Percentiles rank a stretch among this genome's conserved stretches.
phyloP scores from a whole-genome alignment of 2,329 filamentous ascomycete genomes.

The Teratosphaeria nubilosa region DNA sequence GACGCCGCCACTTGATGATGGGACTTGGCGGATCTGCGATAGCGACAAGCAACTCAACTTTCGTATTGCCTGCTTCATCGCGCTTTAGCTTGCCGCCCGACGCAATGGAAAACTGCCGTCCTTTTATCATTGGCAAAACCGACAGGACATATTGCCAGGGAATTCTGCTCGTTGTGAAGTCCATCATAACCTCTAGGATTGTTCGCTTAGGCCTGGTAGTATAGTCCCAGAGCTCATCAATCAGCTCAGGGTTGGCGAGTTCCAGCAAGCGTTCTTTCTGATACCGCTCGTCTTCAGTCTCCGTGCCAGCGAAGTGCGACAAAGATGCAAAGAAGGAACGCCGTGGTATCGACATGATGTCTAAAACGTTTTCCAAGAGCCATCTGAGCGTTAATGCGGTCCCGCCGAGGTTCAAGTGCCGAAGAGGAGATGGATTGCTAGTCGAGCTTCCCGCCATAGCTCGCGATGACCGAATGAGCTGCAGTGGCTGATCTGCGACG shows the following conservation, averaged over 20 bases:
- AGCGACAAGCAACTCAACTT: slow-evolving; percentile 27
- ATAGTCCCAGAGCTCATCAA: slow-evolving; percentile 94
- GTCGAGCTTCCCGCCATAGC: slow-evolving; percentile 21
- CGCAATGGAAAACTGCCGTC: slow-evolving; percentile 87
- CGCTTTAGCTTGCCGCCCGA: slow-evolving; percentile 49
- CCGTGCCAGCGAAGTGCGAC: slow-evolving; percentile 61
- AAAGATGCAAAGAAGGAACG: slow-evolving; percentile 76
- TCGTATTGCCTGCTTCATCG: slow-evolving; percentile 13
- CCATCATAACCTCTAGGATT: slow-evolving; percentile 83
- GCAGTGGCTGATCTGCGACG: slow-evolving; percentile 61
- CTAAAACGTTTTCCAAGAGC: slow-evolving; percentile 72
- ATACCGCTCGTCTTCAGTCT: slow-evolving; percentile 34
- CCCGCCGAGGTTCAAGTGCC: slow-evolving; percentile 27
- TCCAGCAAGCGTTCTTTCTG: slow-evolving; percentile 77
- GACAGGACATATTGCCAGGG: slow-evolving; percentile 63
- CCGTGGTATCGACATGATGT: slow-evolving; percentile 81
- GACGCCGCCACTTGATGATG: slow-evolving; percentile 82
- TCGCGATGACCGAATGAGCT: slow-evolving; percentile 32
- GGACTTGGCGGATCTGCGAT: slow-evolving; percentile 35
- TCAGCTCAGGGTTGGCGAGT: slow-evolving; percentile 66
- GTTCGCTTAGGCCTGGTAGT: slow-evolving; percentile 81
- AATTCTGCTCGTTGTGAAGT: slow-evolving; percentile 76
- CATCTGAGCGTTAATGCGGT: slow-evolving; percentile 54
- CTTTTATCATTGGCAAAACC: slow-evolving; percentile 71
- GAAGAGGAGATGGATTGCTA: slow-evolving; percentile 27